These are phyloP conservation scores for Kazachstania bromeliacearum DNA, from an alignment of 805 yeast genomes.

Conservation along the genomic window DNA sequence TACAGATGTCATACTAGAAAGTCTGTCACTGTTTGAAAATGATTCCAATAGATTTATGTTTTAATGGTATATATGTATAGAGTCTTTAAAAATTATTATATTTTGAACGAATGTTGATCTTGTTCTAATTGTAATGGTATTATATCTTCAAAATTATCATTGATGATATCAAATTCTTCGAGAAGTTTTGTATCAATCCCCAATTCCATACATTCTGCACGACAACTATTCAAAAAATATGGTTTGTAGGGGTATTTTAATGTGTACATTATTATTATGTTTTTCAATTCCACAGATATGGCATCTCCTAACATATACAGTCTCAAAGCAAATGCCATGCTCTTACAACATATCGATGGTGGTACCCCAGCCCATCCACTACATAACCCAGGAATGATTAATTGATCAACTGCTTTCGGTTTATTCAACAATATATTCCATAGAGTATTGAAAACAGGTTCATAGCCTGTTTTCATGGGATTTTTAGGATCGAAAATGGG, in stretches of 20 bases:
- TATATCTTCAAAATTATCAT: conserved; percentile 14
- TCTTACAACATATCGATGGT: conserved; percentile 17
- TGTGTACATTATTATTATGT: conserved; percentile 22
- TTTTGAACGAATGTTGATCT: no score
- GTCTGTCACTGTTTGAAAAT: no score
- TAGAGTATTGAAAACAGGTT: conserved; percentile 23
- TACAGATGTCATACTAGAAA: conserved; percentile 8
- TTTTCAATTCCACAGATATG: conserved; percentile 17
- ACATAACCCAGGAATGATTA: conserved; percentile 27
- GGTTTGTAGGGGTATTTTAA: conserved; percentile 18
- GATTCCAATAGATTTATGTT: no score
- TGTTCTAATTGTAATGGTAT: conserved; percentile 8
- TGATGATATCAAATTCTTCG: conserved; percentile 11
- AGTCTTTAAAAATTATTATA: not conserved
- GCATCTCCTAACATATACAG: conserved; percentile 12
- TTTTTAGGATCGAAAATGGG: conserved; percentile 10
- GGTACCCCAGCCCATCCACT: conserved; percentile 30
- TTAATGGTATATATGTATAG: no score
- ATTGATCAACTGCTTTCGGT: conserved; percentile 16
- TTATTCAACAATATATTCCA: conserved; percentile 19
- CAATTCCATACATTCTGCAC: conserved; percentile 14
- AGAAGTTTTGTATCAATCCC: conserved; percentile 13
- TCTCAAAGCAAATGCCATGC: conserved; percentile 25
- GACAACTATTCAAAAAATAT: conserved; percentile 13
- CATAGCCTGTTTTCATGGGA: conserved; percentile 18